Evolutionary conservation across 495 filamentous ascomycete species (phyloP).

Genomic region (Penicillium simplicissimum): DNA sequence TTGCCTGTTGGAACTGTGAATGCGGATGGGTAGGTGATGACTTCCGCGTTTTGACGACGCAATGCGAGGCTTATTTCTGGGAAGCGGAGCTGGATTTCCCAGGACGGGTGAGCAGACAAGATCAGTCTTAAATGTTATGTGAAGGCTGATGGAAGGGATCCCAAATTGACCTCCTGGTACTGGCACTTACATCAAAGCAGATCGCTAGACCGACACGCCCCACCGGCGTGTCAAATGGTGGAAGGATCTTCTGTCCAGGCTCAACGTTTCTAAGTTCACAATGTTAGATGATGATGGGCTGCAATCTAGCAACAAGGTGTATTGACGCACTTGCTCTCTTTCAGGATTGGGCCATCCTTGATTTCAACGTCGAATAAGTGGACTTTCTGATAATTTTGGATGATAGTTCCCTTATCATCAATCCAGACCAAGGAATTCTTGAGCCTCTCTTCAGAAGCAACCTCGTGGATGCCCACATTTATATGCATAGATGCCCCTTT

Average conservation of each 20-base stretch:
- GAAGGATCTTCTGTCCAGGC: constrained; percentile 55
- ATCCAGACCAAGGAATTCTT: constrained; percentile 73
- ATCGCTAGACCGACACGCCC: constrained; percentile 78
- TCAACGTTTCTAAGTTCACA: constrained; percentile 54
- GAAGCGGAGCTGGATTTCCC: constrained; percentile 61
- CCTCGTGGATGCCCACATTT: constrained; percentile 87
- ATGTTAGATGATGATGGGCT: background rate
- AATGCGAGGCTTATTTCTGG: constrained; percentile 73
- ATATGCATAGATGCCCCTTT: constrained; percentile 62
- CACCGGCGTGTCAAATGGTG: constrained; percentile 70
- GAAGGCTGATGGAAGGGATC: background rate
- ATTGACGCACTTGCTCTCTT: constrained; percentile 55
- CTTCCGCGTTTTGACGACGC: constrained; percentile 64
- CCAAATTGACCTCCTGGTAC: background rate
- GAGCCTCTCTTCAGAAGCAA: constrained; percentile 56
- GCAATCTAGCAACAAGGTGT: background rate
- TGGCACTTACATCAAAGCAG: constrained; percentile 75
- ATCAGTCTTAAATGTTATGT: too few species aligned
- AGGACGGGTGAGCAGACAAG: background rate
- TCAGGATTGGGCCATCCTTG: constrained; percentile 59
- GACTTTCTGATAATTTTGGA: constrained; percentile 71
- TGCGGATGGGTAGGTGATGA: constrained; percentile 86
- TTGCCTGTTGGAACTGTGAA: constrained; percentile 86
- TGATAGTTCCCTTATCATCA: constrained; percentile 60
- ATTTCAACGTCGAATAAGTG: constrained; percentile 78